Evolutionary conservation across 179 eudicot species (phyloP).

Genomic region (Vitellaria paradoxa): DNA sequence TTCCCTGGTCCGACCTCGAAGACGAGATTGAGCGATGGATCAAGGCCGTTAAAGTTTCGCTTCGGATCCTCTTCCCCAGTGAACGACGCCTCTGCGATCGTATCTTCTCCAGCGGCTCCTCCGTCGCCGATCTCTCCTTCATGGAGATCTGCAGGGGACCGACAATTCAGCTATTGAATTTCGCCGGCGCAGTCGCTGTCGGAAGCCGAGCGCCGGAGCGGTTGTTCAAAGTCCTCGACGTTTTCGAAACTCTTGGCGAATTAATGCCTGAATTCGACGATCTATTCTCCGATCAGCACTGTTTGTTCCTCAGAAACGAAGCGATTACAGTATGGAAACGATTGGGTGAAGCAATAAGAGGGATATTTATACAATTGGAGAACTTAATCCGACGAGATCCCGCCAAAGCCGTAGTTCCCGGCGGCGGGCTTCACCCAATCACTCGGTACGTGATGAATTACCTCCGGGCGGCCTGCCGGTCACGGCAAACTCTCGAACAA

Average conservation of each 20-base stretch:
- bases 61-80: slow-evolving; percentile 68
- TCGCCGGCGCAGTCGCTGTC: slow-evolving; percentile 68
- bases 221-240: slow-evolving; percentile 62
- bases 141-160: slow-evolving; percentile 80
- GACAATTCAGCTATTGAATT: slow-evolving; percentile 59
- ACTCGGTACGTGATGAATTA: too few species aligned
- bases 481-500: too few species aligned
- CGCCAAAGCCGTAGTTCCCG: too few species aligned
- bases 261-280: slow-evolving; percentile 68
- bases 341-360: slow-evolving; percentile 62
- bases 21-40: slow-evolving; percentile 80
- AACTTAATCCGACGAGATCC: slow-evolving; percentile 73
- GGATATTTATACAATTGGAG: slow-evolving; percentile 74
- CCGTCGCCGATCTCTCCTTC: slow-evolving; percentile 58
- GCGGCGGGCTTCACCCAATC: too few species aligned
- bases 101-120: slow-evolving; percentile 41
- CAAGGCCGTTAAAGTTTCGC: slow-evolving; percentile 51
- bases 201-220: slow-evolving; percentile 72
- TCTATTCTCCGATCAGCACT: slow-evolving; percentile 11
- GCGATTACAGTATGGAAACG: slow-evolving; percentile 61
- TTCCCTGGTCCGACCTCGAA: slow-evolving; percentile 55
- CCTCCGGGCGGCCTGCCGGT: too few species aligned
- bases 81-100: slow-evolving; percentile 79
- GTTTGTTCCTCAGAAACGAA: slow-evolving; percentile 52
- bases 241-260: slow-evolving; percentile 63